Percentiles rank a stretch among this genome's conserved stretches.
Evolutionary conservation across 768 basidiomycete genomes (phyloP).

Genomic region (Hypholoma fasciculare): DNA sequence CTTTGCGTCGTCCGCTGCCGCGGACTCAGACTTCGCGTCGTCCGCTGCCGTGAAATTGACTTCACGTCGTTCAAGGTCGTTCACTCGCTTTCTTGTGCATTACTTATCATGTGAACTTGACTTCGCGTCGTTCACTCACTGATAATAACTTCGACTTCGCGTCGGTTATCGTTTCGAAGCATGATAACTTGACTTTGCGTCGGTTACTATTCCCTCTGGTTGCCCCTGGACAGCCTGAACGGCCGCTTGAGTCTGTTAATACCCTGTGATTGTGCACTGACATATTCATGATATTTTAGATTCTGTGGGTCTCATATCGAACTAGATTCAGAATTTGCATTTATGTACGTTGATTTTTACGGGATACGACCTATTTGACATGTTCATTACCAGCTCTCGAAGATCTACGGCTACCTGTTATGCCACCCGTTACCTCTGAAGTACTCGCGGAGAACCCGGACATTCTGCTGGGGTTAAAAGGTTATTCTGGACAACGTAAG

Average conservation of each 20-base stretch:
- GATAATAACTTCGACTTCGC: slow-evolving; percentile 1
- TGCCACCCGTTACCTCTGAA: neutral
- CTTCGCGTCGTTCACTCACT: neutral
- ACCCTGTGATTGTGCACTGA: no score
- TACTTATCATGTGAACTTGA: neutral
- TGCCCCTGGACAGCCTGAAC: no score
- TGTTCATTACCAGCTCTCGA: neutral
- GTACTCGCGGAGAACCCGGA: neutral
- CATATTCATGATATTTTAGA: no score
- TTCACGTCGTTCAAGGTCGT: neutral
- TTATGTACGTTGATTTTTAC: no score
- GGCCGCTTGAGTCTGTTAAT: no score
- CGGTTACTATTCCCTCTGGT: no score
- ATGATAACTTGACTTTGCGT: neutral
- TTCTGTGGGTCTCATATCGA: no score
- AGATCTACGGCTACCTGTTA: neutral
- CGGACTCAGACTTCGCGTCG: no score
- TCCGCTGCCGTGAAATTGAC: neutral
- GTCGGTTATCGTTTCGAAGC: neutral
- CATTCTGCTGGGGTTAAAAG: neutral
- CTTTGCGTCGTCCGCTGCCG: no score
- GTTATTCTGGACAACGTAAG: neutral
- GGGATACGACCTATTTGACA: no score
- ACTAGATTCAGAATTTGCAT: no score
- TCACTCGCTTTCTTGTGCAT: no score